Conservation (phyloP, 106 monocot genomes). For the Allium cepa region DNA sequence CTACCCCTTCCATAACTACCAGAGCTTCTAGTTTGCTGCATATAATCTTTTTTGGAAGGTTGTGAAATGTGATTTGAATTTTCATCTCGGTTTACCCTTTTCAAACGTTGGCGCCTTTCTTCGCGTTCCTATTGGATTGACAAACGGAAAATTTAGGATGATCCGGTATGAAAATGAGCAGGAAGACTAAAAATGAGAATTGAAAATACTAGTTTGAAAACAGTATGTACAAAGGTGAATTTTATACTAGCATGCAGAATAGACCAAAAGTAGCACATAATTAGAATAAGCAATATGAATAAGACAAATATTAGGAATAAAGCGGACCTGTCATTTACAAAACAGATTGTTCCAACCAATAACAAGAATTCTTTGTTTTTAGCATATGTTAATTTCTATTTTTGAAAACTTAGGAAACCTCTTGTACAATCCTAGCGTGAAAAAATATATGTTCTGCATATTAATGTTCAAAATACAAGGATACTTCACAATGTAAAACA, state of each 20-base stretch:
- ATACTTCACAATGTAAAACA: no score
- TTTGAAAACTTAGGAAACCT: no score
- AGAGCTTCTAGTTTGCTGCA: conserved; percentile 16
- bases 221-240: no score
- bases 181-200: neutral
- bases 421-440: no score
- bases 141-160: neutral
- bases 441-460: no score
- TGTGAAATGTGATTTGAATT: conserved; percentile 12
- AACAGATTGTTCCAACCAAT: no score
- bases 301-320: no score
- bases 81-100: conserved; percentile 38
- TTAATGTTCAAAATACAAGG: no score
- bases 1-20: conserved; percentile 29
- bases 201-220: neutral
- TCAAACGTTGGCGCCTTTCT: conserved; percentile 43
- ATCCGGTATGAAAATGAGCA: neutral
- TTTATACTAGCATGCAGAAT: no score
- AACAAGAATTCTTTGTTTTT: no score
- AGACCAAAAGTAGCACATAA: neutral
- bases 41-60: conserved; percentile 13
- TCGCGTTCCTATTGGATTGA: conserved; percentile 37
- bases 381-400: no score
- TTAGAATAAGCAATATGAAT: neutral
- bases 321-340: no score